These are phyloP conservation scores for Tuber aestivum DNA, from an alignment of 495 filamentous ascomycete genomes.

Conservation along the genomic window DNA sequence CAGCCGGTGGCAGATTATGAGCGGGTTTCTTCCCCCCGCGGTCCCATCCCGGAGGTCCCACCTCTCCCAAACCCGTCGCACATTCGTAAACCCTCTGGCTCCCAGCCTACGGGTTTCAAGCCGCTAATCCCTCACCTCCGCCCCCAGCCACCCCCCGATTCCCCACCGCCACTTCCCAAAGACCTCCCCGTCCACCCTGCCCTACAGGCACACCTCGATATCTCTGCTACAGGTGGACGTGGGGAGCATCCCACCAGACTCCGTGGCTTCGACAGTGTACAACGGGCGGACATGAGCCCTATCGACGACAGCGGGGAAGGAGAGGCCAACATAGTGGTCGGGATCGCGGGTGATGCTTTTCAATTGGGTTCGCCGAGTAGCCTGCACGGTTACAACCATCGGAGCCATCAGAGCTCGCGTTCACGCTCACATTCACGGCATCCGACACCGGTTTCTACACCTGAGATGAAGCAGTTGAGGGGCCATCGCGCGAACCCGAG, in stretches of 20 bases:
- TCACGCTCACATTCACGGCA: neutral
- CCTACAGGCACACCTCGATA: conserved; percentile 39
- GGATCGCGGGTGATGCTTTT: conserved; percentile 25
- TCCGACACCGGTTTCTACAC: neutral
- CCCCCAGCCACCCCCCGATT: conserved; percentile 33
- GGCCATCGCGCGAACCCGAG: conserved; percentile 30
- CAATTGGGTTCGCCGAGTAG: conserved; percentile 26
- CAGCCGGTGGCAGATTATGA: conserved; percentile 16
- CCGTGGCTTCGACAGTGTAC: conserved; percentile 11
- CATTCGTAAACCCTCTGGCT: conserved; percentile 30
- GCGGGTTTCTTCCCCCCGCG: conserved; percentile 12
- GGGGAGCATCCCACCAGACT: conserved; percentile 9
- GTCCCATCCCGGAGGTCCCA: conserved; percentile 24
- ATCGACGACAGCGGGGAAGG: conserved; percentile 28
- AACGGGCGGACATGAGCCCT: conserved; percentile 28
- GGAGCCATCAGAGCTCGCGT: conserved; percentile 12
- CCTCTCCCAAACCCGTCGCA: conserved; percentile 25
- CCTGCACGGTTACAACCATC: conserved; percentile 22
- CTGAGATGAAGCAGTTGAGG: conserved; percentile 31
- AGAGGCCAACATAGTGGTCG: conserved; percentile 29
- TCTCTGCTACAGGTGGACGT: conserved; percentile 22
- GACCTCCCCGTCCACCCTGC: conserved; percentile 41
- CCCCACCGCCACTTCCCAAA: conserved; percentile 38
- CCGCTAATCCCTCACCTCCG: conserved; percentile 41
- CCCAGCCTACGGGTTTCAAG: conserved; percentile 28